A percentile compares a stretch with the other conserved stretches of the same genome.
Evolutionary conservation across 352 stramenopile genomes (phyloP).

Genomic region (Phytopythium oedochilum): DNA sequence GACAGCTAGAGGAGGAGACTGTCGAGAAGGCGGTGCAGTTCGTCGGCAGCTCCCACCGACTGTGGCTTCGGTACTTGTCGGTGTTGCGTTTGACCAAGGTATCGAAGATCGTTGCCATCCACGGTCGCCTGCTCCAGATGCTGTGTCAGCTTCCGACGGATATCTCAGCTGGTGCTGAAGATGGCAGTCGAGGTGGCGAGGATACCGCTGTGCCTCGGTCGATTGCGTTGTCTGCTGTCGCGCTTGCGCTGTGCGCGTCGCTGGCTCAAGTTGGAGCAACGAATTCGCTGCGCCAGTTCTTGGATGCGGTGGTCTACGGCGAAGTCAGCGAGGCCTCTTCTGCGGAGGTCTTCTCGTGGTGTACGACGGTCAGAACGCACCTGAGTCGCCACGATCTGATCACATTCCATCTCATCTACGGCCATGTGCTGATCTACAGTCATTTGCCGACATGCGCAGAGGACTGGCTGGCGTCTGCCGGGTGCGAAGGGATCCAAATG

Average conservation of each 20-base stretch:
- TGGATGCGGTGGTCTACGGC: conserved; percentile 2
- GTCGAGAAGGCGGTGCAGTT: conserved; percentile 37
- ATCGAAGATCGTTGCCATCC: conserved; percentile 18
- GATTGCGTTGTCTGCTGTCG: conserved; percentile 25
- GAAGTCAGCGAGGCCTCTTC: neutral
- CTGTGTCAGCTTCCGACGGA: conserved; percentile 1
- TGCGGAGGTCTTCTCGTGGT: neutral
- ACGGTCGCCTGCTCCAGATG: conserved; percentile 30
- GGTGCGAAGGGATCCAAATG: neutral
- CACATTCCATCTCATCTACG: conserved; percentile 1
- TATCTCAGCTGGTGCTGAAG: neutral
- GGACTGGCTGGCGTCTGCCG: neutral
- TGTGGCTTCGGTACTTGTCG: conserved; percentile 40
- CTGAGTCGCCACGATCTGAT: neutral
- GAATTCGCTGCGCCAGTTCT: neutral
- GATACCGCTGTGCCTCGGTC: neutral
- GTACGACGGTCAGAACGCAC: neutral
- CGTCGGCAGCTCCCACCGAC: conserved; percentile 26
- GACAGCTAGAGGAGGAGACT: conserved; percentile 28
- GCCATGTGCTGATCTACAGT: neutral
- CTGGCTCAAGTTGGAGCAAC: conserved; percentile 22
- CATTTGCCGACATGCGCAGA: neutral
- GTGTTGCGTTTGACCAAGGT: conserved; percentile 33
- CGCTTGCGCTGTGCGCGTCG: conserved; percentile 29
- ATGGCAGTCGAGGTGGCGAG: neutral